Base-by-base conservation (phyloP, 2,329 filamentous ascomycete species). In the Drechmeria coniospora region DNA sequence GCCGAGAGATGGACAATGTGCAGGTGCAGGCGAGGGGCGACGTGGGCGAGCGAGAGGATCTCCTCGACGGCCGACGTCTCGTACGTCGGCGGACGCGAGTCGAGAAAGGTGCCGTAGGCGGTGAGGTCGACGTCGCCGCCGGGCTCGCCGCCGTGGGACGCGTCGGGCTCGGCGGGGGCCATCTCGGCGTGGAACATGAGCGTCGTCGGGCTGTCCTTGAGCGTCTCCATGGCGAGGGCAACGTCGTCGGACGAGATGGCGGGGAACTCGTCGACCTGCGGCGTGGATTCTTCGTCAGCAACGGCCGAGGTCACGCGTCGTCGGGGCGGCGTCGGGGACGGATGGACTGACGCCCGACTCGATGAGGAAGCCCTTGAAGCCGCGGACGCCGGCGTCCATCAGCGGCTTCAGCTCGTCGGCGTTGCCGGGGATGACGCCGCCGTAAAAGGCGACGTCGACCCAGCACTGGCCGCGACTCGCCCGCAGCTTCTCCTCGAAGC, bases 111-210 rank as follows among this genome's bases (percentile, higher is more conserved):
- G 36, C 72, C 70, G 59, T 98, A 98, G 17, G 75, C 63, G 29
- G 75, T 76, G 15, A 86, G 59, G 8, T 78, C 72, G 21, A 20
- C 21, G n/a, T 16, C 6, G 11, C 19, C 23, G 13, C 18, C 14
- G 15, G 7, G 22, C 11, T 18, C 8, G n/a, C n/a, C n/a, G 15
- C 19, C 23, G 25, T 32, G 14, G 24, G 21, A 5, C 11, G 17
- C 84, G 39, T 73, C 71, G 27, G 79, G 58, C 39, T 86, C 79
- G 12, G 83, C 81, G n/a, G 87, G 84, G 9, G 92, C 76, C 84
- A 94, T 95, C 54, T 98, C 90, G 31, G 90, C 90, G 49, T 98
- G 90, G 60, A 98, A 98, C 87, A 98, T 95, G 43, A 95, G 73
- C 1, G 84, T 92, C 2, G 90, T 95, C 12, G 82, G 68, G 29